phyloP scores from a whole-genome alignment of 176 grass and related monocot genomes.

The Oryza meridionalis region DNA sequence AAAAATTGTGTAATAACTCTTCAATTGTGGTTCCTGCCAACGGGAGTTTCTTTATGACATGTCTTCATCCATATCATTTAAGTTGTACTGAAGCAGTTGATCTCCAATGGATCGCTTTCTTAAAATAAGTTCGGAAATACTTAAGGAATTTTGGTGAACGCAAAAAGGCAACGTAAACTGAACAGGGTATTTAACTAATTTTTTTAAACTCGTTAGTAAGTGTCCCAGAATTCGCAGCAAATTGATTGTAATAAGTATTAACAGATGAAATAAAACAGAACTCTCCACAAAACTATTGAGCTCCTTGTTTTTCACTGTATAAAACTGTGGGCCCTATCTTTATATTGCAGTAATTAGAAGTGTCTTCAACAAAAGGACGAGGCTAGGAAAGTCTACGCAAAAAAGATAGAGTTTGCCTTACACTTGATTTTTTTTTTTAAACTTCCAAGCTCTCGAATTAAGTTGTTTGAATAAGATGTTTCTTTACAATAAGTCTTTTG shows the following conservation, averaged over 20 bases:
- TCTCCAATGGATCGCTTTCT: not conserved
- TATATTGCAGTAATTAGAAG: not conserved
- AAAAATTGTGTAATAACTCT: not conserved
- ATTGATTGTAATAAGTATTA: not conserved
- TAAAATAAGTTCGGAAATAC: conserved; percentile 13
- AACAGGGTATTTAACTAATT: not conserved
- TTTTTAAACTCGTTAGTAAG: not conserved
- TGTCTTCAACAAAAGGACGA: not conserved
- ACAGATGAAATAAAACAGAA: not conserved
- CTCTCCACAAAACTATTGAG: not conserved
- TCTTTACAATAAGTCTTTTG: not conserved
- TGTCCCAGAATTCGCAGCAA: not conserved
- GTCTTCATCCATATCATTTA: not conserved
- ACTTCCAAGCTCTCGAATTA: not conserved
- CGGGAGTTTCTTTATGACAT: not conserved
- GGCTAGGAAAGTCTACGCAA: not conserved
- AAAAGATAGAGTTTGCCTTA: not conserved
- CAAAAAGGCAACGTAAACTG: not conserved
- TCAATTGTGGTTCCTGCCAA: not conserved
- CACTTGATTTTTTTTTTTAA: not conserved
- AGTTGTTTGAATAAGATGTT: conserved; percentile 4
- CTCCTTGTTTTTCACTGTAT: not conserved
- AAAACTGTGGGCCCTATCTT: not conserved
- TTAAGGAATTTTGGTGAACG: not conserved
- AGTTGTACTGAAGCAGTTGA: not conserved